Percentiles rank a stretch among this genome's conserved stretches.
phyloP scores from a whole-genome alignment of 169 alveolate genomes.

The Cryptosporidium meleagridis region DNA sequence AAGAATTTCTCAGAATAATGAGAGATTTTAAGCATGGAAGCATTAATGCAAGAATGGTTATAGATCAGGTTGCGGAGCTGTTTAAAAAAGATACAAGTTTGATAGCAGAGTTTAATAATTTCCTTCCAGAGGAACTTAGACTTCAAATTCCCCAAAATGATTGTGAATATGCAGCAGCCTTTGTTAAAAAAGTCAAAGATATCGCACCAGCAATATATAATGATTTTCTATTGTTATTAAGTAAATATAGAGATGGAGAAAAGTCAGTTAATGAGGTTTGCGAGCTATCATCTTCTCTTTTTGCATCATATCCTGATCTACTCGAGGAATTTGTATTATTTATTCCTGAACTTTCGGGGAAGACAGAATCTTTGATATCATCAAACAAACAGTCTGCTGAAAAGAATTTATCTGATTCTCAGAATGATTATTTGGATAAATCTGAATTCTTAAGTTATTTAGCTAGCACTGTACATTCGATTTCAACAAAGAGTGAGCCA shows the following conservation, averaged over 20 bases:
- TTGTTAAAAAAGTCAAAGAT: slow-evolving; percentile 56
- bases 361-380: background rate
- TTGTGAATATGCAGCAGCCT: slow-evolving; percentile 74
- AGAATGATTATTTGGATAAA: slow-evolving; percentile 5
- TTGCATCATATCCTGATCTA: slow-evolving; percentile 64
- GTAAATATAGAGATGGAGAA: slow-evolving; percentile 61
- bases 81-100: slow-evolving; percentile 45
- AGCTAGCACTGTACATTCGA: slow-evolving; percentile 44
- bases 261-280: slow-evolving; percentile 60
- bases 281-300: slow-evolving; percentile 10
- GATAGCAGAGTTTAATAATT: slow-evolving; percentile 68
- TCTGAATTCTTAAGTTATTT: slow-evolving; percentile 66
- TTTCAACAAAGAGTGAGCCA: slow-evolving; percentile 47
- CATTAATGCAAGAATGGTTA: slow-evolving; percentile 65
- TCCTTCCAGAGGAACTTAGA: slow-evolving; percentile 71
- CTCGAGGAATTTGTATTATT: slow-evolving; percentile 43
- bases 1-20: slow-evolving; percentile 71
- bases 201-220: slow-evolving; percentile 60
- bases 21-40: slow-evolving; percentile 72
- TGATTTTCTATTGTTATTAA: slow-evolving; percentile 37
- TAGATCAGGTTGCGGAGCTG: slow-evolving; percentile 62
- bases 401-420: background rate
- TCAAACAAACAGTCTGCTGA: background rate
- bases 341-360: slow-evolving; percentile 35
- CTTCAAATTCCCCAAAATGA: slow-evolving; percentile 70